Evolutionary conservation across 2,329 filamentous ascomycete species (phyloP), one percentile per base, ranked within the genome.

Genomic region (Aspergillus transmontanensis): DNA sequence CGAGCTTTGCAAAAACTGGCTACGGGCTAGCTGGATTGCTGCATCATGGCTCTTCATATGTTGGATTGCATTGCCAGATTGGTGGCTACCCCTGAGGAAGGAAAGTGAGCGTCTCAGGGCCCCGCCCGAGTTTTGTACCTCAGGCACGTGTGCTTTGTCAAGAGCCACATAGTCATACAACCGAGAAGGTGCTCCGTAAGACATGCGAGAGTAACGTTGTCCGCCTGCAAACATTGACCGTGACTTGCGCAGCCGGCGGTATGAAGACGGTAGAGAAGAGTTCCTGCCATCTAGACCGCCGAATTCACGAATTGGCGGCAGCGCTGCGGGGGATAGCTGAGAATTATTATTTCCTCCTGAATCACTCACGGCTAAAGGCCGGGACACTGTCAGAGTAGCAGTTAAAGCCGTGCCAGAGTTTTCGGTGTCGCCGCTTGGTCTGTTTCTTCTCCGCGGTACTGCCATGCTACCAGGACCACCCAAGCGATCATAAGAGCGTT

Each of bases 161-260:
- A 45, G 11, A n/a, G 59, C 43, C 36, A 32, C 59, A 60, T 62
- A 60, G 48, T 60, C 53, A 58, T 62, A 62, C 12, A 43, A 56
- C 2, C 64, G 56, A 23, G 66, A 57, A 7, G 67, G 58, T 4
- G 60, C 41, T 36, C 64, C 68, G 56, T 71, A 64, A 28, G 64
- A 19, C 6, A 63, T 57, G 26, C 69, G 70, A 5, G 73, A 70
- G 19, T 73, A 64, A 36, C 75, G 72, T 39, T 74, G 76, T 57
- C 76, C 72, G 2, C 80, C 76, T 7, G 76, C 76, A 60, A 82
- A 81, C 80, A 83, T 80, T n/a, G 82, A 84, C 62, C 77, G 80
- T 9, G 81, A 75, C 65, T 80, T 83, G 36, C 79, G 79, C 34
- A 83, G 73, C 57, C 75, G 79, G 28, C 80, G 77, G 64, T 81